Evolutionary conservation across 2,329 filamentous ascomycete species (phyloP).

Genomic region (Aspergillus puulaauensis): DNA sequence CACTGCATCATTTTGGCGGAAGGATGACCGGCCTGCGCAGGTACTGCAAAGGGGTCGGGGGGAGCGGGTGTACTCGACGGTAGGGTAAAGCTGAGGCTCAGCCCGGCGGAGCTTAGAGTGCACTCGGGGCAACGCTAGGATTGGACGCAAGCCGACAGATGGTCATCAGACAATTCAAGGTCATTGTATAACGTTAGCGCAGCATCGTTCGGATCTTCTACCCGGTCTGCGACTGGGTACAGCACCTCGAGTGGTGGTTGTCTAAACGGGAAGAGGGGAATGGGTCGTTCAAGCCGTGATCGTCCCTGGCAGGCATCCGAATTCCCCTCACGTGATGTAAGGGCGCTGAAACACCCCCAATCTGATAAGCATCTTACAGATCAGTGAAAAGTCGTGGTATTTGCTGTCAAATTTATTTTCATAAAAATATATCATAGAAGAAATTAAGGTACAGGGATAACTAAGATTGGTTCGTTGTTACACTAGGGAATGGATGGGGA

Average conservation of each 20-base stretch:
- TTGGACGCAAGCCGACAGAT: constrained; percentile 24
- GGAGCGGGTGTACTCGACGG: background rate
- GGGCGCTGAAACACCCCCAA: constrained; percentile 3
- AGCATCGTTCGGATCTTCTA: constrained; percentile 21
- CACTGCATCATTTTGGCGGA: constrained; percentile 58
- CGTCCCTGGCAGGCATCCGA: constrained; percentile 17
- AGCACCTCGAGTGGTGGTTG: constrained; percentile 3
- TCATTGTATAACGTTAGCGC: constrained; percentile 30
- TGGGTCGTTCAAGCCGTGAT: constrained; percentile 1
- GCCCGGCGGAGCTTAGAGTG: constrained; percentile 17
- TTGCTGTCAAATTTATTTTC: background rate
- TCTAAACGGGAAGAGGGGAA: constrained; percentile 13
- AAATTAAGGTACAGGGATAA: background rate
- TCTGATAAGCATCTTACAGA: background rate
- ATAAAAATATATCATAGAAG: background rate
- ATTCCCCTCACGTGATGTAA: constrained; percentile 15
- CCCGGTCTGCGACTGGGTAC: constrained; percentile 16
- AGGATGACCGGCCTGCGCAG: background rate
- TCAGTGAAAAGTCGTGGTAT: background rate
- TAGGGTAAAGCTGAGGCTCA: constrained; percentile 12
- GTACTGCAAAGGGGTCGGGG: background rate
- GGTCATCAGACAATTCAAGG: constrained; percentile 16
- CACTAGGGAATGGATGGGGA: background rate
- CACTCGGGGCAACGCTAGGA: constrained; percentile 19
- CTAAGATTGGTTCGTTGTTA: background rate